phyloP scores from a whole-genome alignment of 2,329 filamentous ascomycete genomes.

The Dendrostoma leiphaemia region DNA sequence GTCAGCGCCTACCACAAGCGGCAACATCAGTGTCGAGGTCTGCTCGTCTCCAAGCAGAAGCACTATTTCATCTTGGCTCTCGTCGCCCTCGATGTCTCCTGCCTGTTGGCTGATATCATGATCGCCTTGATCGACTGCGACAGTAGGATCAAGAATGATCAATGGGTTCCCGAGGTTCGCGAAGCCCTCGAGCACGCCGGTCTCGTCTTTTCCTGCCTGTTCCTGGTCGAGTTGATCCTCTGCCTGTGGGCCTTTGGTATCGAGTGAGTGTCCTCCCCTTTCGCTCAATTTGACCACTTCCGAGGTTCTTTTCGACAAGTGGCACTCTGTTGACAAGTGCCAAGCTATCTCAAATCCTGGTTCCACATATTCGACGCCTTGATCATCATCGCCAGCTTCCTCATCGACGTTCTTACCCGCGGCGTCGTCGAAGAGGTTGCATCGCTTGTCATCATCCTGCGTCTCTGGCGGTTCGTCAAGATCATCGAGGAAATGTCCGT shows the following conservation, averaged over 20 bases:
- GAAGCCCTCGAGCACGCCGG: slow-evolving; percentile 48
- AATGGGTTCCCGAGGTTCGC: slow-evolving; percentile 39
- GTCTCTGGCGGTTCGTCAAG: slow-evolving; percentile 68
- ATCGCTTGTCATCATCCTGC: slow-evolving; percentile 64
- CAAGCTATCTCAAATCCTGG: slow-evolving; percentile 53
- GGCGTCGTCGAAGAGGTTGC: slow-evolving; percentile 62
- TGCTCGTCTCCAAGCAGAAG: slow-evolving; percentile 31
- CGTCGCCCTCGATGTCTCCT: slow-evolving; percentile 44
- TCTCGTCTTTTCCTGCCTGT: slow-evolving; percentile 61
- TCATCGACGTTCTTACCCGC: slow-evolving; percentile 58
- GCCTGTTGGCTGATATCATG: slow-evolving; percentile 46
- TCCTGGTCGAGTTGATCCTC: slow-evolving; percentile 60
- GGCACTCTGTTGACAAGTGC: not conserved
- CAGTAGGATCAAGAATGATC: slow-evolving; percentile 35
- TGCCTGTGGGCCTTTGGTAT: slow-evolving; percentile 62
- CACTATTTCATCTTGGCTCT: slow-evolving; percentile 44
- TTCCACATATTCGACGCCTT: slow-evolving; percentile 65
- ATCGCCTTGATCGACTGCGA: slow-evolving; percentile 49
- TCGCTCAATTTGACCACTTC: slow-evolving; percentile 4
- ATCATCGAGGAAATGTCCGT: slow-evolving; percentile 67
- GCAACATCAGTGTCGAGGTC: not conserved
- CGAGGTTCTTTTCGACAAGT: not conserved
- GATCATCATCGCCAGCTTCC: slow-evolving; percentile 61
- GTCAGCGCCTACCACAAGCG: slow-evolving; percentile 7
- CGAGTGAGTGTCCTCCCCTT: slow-evolving; percentile 39